Conservation (phyloP, 139 green algal species). For the Deuterostichococcus epilithicus region DNA sequence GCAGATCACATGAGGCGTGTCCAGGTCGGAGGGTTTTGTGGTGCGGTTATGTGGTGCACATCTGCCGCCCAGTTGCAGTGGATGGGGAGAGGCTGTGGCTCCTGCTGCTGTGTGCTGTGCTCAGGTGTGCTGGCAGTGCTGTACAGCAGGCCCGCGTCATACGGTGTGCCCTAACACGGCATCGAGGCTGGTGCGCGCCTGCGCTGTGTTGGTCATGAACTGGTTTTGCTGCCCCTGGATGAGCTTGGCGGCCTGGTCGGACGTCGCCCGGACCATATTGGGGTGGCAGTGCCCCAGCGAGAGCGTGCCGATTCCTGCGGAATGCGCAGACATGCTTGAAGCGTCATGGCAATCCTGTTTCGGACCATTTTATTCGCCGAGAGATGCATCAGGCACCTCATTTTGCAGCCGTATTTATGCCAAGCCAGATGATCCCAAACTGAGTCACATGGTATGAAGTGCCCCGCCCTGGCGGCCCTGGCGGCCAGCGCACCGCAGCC, state of each 20-base stretch:
- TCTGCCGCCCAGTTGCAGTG: background rate
- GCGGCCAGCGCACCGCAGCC: conserved; percentile 35
- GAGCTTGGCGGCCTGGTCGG: conserved; percentile 56
- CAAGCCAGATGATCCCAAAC: background rate
- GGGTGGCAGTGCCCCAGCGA: conserved; percentile 84
- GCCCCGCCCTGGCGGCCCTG: background rate
- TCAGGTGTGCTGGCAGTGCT: background rate
- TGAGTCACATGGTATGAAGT: background rate
- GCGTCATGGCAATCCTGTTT: background rate
- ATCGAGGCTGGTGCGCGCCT: conserved; percentile 6
- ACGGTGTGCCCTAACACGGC: background rate
- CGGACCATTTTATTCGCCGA: background rate
- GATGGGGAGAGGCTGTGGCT: background rate
- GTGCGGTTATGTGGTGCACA: background rate
- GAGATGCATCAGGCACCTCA: background rate
- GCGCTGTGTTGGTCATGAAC: conserved; percentile 42
- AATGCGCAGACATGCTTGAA: background rate
- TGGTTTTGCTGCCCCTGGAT: conserved; percentile 82
- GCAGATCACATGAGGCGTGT: background rate
- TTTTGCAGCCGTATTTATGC: background rate
- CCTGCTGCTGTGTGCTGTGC: too few species aligned
- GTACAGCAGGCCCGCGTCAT: background rate
- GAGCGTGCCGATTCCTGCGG: conserved; percentile 66
- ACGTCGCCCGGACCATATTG: conserved; percentile 68
- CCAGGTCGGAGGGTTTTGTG: background rate